phyloP scores from a whole-genome alignment of 306 rosid species.

The Vigna reflexopilosa region DNA sequence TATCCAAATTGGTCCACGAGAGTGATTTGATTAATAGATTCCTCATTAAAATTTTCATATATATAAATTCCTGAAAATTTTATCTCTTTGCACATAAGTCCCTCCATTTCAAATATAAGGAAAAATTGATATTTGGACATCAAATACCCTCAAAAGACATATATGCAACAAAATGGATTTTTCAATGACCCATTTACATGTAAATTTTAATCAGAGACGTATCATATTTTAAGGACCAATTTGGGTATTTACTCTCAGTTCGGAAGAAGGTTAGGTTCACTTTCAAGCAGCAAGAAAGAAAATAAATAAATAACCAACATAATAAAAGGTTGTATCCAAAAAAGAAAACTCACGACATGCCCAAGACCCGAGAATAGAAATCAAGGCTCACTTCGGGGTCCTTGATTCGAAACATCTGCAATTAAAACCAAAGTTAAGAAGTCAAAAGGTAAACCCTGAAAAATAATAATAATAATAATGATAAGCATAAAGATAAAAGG shows the following conservation, averaged over 20 bases:
- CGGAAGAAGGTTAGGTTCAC: background rate
- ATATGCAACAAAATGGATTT: too few relatives aligned
- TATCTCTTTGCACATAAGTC: too few relatives aligned
- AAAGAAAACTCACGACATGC: conserved; percentile 85
- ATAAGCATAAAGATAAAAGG: background rate
- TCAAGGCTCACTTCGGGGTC: conserved; percentile 95
- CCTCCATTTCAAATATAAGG: too few relatives aligned
- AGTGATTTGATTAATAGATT: too few relatives aligned
- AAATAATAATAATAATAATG: conserved; percentile 33
- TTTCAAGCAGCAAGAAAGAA: background rate
- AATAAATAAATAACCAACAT: conserved; percentile 1
- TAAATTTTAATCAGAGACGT: too few relatives aligned
- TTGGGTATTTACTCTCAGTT: background rate
- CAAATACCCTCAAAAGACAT: too few relatives aligned
- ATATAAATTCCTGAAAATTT: too few relatives aligned
- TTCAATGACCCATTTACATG: too few relatives aligned
- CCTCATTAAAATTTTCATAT: too few relatives aligned
- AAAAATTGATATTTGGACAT: too few relatives aligned
- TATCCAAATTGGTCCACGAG: too few relatives aligned
- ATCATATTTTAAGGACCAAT: too few relatives aligned
- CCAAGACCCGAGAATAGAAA: conserved; percentile 89
- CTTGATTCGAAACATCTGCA: conserved; percentile 84
- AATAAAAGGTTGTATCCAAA: background rate
- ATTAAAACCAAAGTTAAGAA: background rate
- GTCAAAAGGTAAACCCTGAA: background rate